Evolutionary conservation across 1,284 basidiomycete genomes (phyloP).

Genomic region (Ceratobasidium sp.): DNA sequence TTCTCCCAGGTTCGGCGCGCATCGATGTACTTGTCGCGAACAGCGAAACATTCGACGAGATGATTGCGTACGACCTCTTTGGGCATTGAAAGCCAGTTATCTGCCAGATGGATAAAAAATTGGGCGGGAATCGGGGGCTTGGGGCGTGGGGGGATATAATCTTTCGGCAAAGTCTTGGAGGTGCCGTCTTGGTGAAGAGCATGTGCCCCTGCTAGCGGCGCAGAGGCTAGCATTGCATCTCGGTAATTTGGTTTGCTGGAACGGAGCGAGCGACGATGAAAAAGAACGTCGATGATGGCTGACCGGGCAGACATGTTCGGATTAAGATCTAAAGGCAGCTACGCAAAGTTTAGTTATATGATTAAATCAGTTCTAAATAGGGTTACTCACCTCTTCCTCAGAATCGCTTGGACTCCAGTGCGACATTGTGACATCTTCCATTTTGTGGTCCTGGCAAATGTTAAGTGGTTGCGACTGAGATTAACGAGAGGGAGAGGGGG

Average conservation of each 20-base stretch:
- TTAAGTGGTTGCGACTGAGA: background rate
- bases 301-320: constrained; percentile 1
- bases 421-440: background rate
- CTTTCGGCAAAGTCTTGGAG: background rate
- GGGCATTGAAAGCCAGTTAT: constrained; percentile 36
- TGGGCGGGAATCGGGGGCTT: constrained; percentile 26
- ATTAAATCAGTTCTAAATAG: too few relatives aligned
- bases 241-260: background rate
- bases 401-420: background rate
- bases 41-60: constrained; percentile 9
- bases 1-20: constrained; percentile 26
- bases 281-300: background rate
- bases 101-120: constrained; percentile 7
- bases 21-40: constrained; percentile 1
- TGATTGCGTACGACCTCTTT: constrained; percentile 11
- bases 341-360: background rate
- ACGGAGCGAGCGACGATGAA: background rate
- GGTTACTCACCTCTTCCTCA: constrained; percentile 10
- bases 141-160: constrained; percentile 22
- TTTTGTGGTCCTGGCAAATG: background rate
- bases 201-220: background rate
- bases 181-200: background rate
- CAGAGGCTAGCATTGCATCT: background rate
- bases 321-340: constrained; percentile 17
- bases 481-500: background rate